Base-by-base conservation (phyloP, 1,284 basidiomycete genomes). In the Tausonia pullulans region DNA sequence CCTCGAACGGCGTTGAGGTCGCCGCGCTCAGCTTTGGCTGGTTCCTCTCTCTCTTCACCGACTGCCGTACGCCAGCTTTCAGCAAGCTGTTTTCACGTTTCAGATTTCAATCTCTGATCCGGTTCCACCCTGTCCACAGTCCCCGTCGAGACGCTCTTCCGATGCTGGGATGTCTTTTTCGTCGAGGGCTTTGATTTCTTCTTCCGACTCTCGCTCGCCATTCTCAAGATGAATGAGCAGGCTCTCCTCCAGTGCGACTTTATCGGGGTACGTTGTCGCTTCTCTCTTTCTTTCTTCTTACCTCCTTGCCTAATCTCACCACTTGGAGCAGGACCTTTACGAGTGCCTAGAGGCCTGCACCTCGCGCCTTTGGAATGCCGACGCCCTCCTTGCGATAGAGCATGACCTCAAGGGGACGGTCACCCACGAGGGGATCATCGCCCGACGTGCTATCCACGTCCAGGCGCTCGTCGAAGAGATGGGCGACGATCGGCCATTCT, bases 1-100 rank as follows among this genome's bases (percentile, higher is more conserved):
- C 79, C 3, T 81, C 85, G 14, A 82, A 97, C 0, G 88, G 87
- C 2, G 86, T 98, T 2, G 94, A 98, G 73, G 81, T 98, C 4
- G 86, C 88, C 1, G 93, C 93, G 0, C 90, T 98, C 65, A 97
- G 91, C 66, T 98, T 98, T 78, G 94, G 93, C 3, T 98, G 95
- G 95, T 97, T 98, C 78, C 79, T 98, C 50, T 94, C 90, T 5
- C 79, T 98, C 16, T 98, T 97, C 73, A 97, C 95, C 0, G 93
- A 97, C 72, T 96, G 93, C 75, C 78, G 64, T 65, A 4, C 49
- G 64, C 62, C 27, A 27, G 27, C 27, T 27, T 27, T 27, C 27
- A 27, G 27, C 27, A 27, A 27, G 27, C 27, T 27, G 27, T 27
- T 27, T 27, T 27, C 27, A 27, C 27, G 27, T 27, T 27, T 27